phyloP scores from a whole-genome alignment of 2,329 filamentous ascomycete species.

The Phialophora chinensis region DNA sequence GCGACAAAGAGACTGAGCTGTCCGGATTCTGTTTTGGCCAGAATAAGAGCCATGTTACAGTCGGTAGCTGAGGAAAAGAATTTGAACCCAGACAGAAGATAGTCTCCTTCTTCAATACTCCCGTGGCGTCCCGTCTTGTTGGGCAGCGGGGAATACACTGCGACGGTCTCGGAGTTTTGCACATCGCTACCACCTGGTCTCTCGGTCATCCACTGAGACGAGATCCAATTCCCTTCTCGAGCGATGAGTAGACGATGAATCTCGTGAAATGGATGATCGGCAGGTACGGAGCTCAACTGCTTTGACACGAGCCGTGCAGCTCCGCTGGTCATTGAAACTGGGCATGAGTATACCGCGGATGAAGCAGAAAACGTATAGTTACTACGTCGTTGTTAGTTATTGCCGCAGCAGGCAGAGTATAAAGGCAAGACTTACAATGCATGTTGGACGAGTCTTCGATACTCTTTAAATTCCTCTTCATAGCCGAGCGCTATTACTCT shows the following conservation, averaged over 20 bases:
- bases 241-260: slow-evolving; percentile 28
- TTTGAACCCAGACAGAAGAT: slow-evolving; percentile 62
- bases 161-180: slow-evolving; percentile 45
- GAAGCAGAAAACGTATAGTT: slow-evolving; percentile 43
- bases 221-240: slow-evolving; percentile 63
- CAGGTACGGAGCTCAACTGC: slow-evolving; percentile 30
- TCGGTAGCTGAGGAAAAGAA: slow-evolving; percentile 68
- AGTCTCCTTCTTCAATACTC: slow-evolving; percentile 51
- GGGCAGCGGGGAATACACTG: slow-evolving; percentile 28
- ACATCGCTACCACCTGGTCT: slow-evolving; percentile 47
- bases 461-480: slow-evolving; percentile 38
- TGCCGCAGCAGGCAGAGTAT: not conserved
- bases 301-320: slow-evolving; percentile 39
- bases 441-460: slow-evolving; percentile 41
- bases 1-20: slow-evolving; percentile 67
- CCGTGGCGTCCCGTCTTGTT: slow-evolving; percentile 40
- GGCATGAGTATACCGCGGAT: slow-evolving; percentile 41
- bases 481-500: slow-evolving; percentile 42
- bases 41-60: slow-evolving; percentile 66
- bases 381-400: slow-evolving; percentile 24
- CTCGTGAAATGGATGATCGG: slow-evolving; percentile 37
- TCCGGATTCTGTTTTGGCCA: slow-evolving; percentile 62
- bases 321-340: slow-evolving; percentile 42
- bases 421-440: slow-evolving; percentile 39
- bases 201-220: slow-evolving; percentile 51